Conservation (phyloP, 1,284 basidiomycete species). For the Ustilago tritici region DNA sequence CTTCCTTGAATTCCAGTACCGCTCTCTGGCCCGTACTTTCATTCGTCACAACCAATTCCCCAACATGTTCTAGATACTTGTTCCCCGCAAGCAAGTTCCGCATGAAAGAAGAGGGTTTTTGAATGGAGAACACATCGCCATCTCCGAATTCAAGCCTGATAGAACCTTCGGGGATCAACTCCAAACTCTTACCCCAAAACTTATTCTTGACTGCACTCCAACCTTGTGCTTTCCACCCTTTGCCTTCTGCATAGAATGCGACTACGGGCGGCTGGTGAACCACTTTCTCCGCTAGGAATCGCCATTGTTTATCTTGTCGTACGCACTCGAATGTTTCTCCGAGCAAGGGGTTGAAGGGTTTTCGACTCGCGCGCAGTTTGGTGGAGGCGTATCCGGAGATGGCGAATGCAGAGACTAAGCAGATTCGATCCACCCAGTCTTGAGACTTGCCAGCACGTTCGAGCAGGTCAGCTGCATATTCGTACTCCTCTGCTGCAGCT, state of each 20-base stretch:
- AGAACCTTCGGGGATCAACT: constrained; percentile 66
- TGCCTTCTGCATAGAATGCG: constrained; percentile 65
- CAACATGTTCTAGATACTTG: constrained; percentile 69
- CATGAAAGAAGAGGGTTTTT: constrained; percentile 67
- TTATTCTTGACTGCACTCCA: constrained; percentile 69
- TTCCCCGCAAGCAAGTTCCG: constrained; percentile 69
- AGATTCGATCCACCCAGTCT: constrained; percentile 65
- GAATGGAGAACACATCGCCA: constrained; percentile 62
- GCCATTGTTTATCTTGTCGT: constrained; percentile 60
- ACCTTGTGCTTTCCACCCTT: constrained; percentile 62
- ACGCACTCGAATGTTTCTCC: constrained; percentile 69
- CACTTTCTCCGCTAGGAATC: constrained; percentile 69
- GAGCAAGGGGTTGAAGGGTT: constrained; percentile 69
- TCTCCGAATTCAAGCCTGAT: constrained; percentile 62
- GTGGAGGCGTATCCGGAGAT: constrained; percentile 66
- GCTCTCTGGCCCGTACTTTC: constrained; percentile 54
- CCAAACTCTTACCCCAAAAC: constrained; percentile 69
- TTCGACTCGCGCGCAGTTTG: constrained; percentile 65
- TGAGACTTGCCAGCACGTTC: constrained; percentile 59
- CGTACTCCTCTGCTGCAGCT: constrained; percentile 68
- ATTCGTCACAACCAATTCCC: constrained; percentile 65
- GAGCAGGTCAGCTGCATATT: constrained; percentile 67
- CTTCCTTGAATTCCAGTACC: constrained; percentile 67
- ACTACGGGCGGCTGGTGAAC: constrained; percentile 68
- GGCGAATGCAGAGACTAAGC: constrained; percentile 64